phyloP scores from a whole-genome alignment of 768 basidiomycete genomes.

The Pholiota microspora region DNA sequence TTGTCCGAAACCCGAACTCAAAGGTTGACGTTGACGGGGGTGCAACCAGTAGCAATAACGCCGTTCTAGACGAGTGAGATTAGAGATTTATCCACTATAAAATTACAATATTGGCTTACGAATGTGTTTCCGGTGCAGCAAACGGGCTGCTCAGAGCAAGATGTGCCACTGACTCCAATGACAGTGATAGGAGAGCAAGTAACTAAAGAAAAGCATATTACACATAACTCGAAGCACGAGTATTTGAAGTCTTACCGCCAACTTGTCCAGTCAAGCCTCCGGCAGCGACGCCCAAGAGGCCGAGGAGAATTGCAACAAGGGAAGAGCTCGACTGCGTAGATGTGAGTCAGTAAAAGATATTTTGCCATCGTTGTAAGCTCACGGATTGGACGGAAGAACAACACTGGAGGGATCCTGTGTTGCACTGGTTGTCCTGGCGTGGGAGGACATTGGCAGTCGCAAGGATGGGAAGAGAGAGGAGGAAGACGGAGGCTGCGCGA shows the following conservation, averaged over 20 bases:
- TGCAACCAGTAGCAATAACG: conserved; percentile 29
- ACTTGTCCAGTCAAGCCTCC: conserved; percentile 21
- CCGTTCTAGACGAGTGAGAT: conserved; percentile 24
- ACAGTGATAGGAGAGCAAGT: conserved; percentile 30
- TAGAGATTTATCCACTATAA: background rate
- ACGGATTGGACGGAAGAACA: conserved; percentile 22
- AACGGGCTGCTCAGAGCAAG: conserved; percentile 30
- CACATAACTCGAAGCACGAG: background rate
- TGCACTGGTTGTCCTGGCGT: conserved; percentile 9
- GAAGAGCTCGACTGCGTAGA: background rate
- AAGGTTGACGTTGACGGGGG: conserved; percentile 26
- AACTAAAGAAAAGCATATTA: conserved; percentile 23
- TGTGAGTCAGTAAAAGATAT: background rate
- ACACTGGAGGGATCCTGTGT: conserved; percentile 22
- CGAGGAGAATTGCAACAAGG: conserved; percentile 17
- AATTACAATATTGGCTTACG: conserved; percentile 27
- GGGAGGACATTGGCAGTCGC: conserved; percentile 24
- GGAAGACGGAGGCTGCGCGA: conserved; percentile 23
- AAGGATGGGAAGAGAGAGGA: conserved; percentile 26
- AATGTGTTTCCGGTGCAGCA: conserved; percentile 37
- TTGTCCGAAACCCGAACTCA: conserved; percentile 8
- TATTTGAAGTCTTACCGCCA: conserved; percentile 7
- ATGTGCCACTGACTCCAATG: conserved; percentile 24
- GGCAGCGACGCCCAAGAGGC: conserved; percentile 25
- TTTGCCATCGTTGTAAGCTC: background rate